Evolutionary conservation across 192 early-diverging fungal species (phyloP).

Genomic region (Coemansia sp.): DNA sequence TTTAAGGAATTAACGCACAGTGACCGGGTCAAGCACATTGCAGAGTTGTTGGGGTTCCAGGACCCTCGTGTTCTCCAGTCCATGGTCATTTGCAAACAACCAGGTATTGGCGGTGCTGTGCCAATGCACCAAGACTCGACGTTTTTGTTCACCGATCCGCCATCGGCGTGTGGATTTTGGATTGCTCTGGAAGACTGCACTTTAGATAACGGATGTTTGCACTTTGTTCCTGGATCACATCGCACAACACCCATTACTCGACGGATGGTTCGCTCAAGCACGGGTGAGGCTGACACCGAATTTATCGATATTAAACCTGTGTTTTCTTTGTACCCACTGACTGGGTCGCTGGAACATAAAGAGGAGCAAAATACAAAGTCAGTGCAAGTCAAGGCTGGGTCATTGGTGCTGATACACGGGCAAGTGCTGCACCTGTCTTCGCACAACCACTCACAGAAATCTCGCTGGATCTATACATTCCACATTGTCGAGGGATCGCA

Average conservation of each 20-base stretch:
- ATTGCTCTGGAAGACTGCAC: conserved; percentile 93
- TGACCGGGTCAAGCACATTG: conserved; percentile 56
- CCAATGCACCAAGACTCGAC: conserved; percentile 89
- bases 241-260: conserved; percentile 55
- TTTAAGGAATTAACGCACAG: conserved; percentile 70
- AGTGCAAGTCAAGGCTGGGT: conserved; percentile 54
- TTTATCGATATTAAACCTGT: conserved; percentile 36
- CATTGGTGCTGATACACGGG: conserved; percentile 89
- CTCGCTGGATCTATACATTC: conserved; percentile 94
- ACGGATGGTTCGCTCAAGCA: conserved; percentile 34
- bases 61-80: conserved; percentile 81
- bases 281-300: conserved; percentile 18
- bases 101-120: conserved; percentile 65
- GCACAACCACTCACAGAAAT: conserved; percentile 72
- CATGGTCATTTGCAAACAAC: conserved; percentile 88
- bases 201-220: conserved; percentile 80
- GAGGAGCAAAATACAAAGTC: conserved; percentile 7
- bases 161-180: conserved; percentile 86
- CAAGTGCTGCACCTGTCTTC: conserved; percentile 80
- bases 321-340: conserved; percentile 22
- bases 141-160: conserved; percentile 86
- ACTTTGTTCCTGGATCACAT: conserved; percentile 81
- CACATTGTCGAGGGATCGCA: conserved; percentile 82
- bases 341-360: not conserved
- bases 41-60: conserved; percentile 59